These are phyloP conservation scores for Orbilia brochopaga DNA, from an alignment of 2,329 filamentous ascomycete genomes.

Conservation along the genomic window DNA sequence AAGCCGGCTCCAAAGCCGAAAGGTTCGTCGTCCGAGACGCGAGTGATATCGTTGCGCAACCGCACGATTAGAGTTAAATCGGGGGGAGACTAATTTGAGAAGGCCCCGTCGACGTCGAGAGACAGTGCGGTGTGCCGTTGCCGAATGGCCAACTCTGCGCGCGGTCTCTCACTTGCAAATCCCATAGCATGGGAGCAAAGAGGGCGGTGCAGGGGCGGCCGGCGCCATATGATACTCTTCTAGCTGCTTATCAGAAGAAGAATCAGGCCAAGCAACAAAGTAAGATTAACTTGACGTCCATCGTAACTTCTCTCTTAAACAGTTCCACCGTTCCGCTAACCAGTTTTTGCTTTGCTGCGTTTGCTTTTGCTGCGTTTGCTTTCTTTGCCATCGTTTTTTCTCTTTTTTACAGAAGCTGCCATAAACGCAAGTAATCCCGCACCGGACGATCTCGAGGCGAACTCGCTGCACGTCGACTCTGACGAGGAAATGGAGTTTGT, in stretches of 20 bases:
- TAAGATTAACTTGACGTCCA: conserved; percentile 62
- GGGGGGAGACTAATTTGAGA: conserved; percentile 54
- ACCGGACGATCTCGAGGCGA: conserved; percentile 82
- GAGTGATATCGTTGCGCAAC: conserved; percentile 16
- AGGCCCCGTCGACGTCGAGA: conserved; percentile 88
- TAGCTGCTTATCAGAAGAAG: conserved; percentile 91
- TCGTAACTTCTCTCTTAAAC: neutral
- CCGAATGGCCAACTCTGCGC: conserved; percentile 87
- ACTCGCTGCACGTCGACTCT: conserved; percentile 82
- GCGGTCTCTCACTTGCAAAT: conserved; percentile 88
- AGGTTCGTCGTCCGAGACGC: conserved; percentile 60
- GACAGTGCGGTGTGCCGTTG: conserved; percentile 86
- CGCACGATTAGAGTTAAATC: conserved; percentile 18
- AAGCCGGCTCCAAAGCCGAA: conserved; percentile 81
- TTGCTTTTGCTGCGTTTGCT: conserved; percentile 45
- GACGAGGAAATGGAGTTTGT: conserved; percentile 92
- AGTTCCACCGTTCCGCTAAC: conserved; percentile 25
- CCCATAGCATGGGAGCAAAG: conserved; percentile 93
- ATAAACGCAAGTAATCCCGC: conserved; percentile 91
- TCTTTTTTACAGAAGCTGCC: conserved; percentile 72
- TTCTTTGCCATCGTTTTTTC: conserved; percentile 53
- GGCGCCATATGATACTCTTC: conserved; percentile 87
- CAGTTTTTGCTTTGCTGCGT: conserved; percentile 20
- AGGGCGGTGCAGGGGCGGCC: conserved; percentile 84
- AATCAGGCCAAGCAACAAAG: conserved; percentile 98